A percentile compares a stretch with the other conserved stretches of the same genome.
Evolutionary conservation across 2,329 filamentous ascomycete species (phyloP).

Genomic region (Purpureocillium lavendulum): DNA sequence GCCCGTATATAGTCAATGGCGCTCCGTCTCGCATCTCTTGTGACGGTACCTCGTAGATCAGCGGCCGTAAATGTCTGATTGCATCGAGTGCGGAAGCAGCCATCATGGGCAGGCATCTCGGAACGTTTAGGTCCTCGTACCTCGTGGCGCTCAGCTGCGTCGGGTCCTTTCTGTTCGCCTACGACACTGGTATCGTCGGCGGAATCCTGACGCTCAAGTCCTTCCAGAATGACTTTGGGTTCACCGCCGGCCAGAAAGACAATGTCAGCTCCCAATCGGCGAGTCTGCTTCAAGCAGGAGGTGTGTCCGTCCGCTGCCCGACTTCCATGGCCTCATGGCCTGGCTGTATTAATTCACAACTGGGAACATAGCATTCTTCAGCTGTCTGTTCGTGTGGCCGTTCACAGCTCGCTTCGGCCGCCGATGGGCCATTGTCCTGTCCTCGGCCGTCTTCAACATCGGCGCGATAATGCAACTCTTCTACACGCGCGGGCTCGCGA

Average conservation of each 20-base stretch:
- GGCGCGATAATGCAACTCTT: constrained; percentile 31
- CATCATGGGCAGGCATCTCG: constrained; percentile 10
- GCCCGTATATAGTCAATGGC: too few species aligned
- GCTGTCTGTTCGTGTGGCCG: constrained; percentile 34
- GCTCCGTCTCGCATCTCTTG: too few species aligned
- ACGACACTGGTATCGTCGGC: constrained; percentile 34
- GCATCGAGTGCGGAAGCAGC: too few species aligned
- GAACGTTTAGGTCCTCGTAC: constrained; percentile 27
- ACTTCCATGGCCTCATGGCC: too few species aligned
- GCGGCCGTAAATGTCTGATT: too few species aligned
- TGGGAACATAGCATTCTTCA: constrained; percentile 26
- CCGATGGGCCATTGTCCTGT: constrained; percentile 28
- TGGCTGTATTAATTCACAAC: neutral
- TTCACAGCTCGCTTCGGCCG: constrained; percentile 32
- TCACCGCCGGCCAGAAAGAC: constrained; percentile 17
- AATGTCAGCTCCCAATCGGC: constrained; percentile 29
- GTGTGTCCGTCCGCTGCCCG: too few species aligned
- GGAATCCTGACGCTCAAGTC: constrained; percentile 28
- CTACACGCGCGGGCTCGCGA: constrained; percentile 25
- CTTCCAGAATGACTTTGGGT: constrained; percentile 29
- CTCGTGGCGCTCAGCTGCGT: constrained; percentile 27
- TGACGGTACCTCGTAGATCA: too few species aligned
- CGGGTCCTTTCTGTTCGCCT: constrained; percentile 31
- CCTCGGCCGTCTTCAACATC: constrained; percentile 33
- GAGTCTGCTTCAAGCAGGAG: constrained; percentile 27